These are phyloP conservation scores for Dryas alaskensis DNA, from an alignment of 306 rosid genomes.

Conservation along the genomic window DNA sequence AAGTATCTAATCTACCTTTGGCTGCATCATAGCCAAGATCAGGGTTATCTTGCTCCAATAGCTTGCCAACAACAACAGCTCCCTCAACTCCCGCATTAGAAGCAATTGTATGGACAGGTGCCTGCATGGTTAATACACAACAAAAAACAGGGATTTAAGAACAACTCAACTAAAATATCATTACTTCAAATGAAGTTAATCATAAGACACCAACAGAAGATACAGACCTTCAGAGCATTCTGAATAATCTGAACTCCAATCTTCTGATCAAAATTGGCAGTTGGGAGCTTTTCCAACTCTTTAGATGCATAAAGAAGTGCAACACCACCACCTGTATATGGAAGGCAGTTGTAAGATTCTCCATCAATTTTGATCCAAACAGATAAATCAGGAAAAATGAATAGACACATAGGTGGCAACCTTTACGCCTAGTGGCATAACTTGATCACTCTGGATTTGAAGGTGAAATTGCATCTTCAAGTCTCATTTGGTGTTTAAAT, in stretches of 20 bases:
- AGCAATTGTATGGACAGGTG: slow-evolving; percentile 95
- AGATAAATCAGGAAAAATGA: neutral
- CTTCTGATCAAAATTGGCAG: slow-evolving; percentile 93
- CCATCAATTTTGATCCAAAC: neutral
- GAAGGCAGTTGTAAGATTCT: slow-evolving; percentile 7
- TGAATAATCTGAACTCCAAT: slow-evolving; percentile 95
- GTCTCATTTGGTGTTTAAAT: neutral
- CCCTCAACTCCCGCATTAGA: slow-evolving; percentile 97
- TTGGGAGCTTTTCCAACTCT: slow-evolving; percentile 71
- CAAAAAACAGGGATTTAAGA: neutral
- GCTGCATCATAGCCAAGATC: slow-evolving; percentile 98
- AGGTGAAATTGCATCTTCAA: neutral
- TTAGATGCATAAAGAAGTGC: slow-evolving; percentile 96
- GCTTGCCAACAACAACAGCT: slow-evolving; percentile 94
- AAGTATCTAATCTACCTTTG: slow-evolving; percentile 57
- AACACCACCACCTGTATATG: slow-evolving; percentile 72
- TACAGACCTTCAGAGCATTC: slow-evolving; percentile 77
- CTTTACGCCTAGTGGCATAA: neutral
- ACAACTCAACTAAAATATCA: neutral
- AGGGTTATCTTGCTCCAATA: slow-evolving; percentile 73
- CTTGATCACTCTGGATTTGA: neutral
- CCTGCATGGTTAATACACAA: slow-evolving; percentile 38
- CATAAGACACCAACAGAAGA: neutral
- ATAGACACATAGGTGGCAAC: neutral
- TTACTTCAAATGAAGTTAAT: neutral